These are phyloP conservation scores for Sarocladium brachiariae DNA, from an alignment of 2,329 filamentous ascomycete species.

Conservation along the genomic window DNA sequence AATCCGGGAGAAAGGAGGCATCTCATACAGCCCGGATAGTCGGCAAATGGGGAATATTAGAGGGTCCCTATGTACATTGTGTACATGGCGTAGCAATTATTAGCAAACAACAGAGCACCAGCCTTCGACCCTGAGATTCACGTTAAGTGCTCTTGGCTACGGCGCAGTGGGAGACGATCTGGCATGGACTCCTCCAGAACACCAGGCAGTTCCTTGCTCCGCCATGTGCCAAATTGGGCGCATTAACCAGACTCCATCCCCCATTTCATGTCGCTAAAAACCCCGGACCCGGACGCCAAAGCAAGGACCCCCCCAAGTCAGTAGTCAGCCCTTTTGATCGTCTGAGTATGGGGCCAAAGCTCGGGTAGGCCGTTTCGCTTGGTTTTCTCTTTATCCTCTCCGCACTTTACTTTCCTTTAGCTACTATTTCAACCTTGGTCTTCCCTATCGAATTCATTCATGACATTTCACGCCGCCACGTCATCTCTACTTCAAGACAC, in stretches of 20 bases:
- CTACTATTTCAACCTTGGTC: neutral
- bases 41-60: neutral
- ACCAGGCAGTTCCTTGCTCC: neutral
- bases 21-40: neutral
- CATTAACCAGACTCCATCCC: neutral
- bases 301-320: too few species aligned
- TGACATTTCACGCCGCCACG: neutral
- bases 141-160: neutral
- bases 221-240: slow-evolving; percentile 3
- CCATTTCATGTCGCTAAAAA: slow-evolving; percentile 1
- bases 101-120: too few species aligned
- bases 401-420: neutral
- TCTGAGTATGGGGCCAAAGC: neutral
- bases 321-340: too few species aligned
- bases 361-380: slow-evolving; percentile 4
- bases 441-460: neutral
- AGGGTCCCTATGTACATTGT: neutral
- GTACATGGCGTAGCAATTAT: too few species aligned
- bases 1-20: neutral
- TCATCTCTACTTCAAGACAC: neutral
- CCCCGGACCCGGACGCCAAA: slow-evolving; percentile 4
- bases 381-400: neutral
- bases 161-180: neutral
- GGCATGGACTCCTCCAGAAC: neutral
- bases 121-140: neutral